phyloP scores from a whole-genome alignment of 2,329 filamentous ascomycete genomes.

The Diaporthe eres region DNA sequence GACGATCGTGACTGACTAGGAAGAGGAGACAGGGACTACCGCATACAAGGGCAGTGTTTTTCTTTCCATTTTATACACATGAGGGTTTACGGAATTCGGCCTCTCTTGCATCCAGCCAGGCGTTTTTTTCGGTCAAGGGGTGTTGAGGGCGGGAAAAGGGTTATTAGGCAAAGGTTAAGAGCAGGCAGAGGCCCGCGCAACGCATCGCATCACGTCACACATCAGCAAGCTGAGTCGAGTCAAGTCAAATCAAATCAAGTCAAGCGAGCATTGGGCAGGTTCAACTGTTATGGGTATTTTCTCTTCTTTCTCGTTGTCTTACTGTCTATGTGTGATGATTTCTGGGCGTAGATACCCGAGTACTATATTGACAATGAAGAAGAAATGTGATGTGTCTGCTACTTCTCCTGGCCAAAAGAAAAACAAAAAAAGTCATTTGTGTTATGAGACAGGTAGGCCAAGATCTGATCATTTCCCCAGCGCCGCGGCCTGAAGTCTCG shows the following conservation, averaged over 20 bases:
- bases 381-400: background rate
- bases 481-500: too few species aligned
- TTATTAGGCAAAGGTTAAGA: background rate
- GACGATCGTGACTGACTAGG: background rate
- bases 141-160: background rate
- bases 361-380: background rate
- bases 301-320: background rate
- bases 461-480: too few species aligned
- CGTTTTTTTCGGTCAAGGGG: constrained; percentile 33
- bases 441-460: too few species aligned
- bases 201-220: background rate
- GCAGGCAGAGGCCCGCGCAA: constrained; percentile 4
- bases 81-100: background rate
- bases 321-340: background rate
- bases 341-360: constrained; percentile 7
- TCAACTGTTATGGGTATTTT: background rate
- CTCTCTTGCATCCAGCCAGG: constrained; percentile 40
- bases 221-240: background rate
- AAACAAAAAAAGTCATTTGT: too few species aligned
- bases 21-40: background rate
- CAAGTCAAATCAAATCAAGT: constrained; percentile 1
- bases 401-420: too few species aligned
- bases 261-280: constrained; percentile 35
- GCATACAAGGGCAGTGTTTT: background rate
- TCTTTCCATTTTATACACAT: constrained; percentile 10